Conservation (phyloP, 805 yeast species). For the Zygoascus biomembranicola region DNA sequence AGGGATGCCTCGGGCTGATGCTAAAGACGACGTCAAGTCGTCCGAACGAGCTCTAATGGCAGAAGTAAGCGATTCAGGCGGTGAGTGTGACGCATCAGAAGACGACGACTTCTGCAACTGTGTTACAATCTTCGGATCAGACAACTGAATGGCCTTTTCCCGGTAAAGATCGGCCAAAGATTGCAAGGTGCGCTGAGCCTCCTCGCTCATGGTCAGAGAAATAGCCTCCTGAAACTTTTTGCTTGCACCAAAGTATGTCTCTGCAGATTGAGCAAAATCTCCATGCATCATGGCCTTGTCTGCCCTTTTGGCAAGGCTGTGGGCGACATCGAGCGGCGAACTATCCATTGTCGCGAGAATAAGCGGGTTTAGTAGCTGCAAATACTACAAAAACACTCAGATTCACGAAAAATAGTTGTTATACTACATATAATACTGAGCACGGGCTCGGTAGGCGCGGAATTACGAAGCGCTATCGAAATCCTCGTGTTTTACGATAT, state of each 20-base stretch:
- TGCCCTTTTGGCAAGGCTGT: slow-evolving; percentile 44
- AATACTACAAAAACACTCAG: too few relatives aligned
- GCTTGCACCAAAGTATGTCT: slow-evolving; percentile 33
- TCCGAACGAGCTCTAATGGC: slow-evolving; percentile 2
- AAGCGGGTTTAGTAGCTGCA: too few relatives aligned
- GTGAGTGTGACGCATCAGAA: neutral
- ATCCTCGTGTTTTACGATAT: too few relatives aligned
- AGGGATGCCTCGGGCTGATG: slow-evolving; percentile 23
- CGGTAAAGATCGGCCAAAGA: slow-evolving; percentile 26
- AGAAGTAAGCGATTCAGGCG: neutral
- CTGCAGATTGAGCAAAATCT: slow-evolving; percentile 36
- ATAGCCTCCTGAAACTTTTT: slow-evolving; percentile 26
- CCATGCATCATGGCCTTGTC: slow-evolving; percentile 40
- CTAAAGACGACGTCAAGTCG: slow-evolving; percentile 18
- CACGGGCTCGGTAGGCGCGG: too few relatives aligned
- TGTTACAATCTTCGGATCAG: slow-evolving; percentile 8
- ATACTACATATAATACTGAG: too few relatives aligned
- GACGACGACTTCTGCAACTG: neutral
- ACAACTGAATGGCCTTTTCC: slow-evolving; percentile 27
- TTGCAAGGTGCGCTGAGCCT: slow-evolving; percentile 25
- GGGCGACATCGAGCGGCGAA: slow-evolving; percentile 25
- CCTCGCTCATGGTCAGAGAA: slow-evolving; percentile 15
- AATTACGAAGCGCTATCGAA: too few relatives aligned
- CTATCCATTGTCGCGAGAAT: neutral
- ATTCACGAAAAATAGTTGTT: too few relatives aligned